Conservation (phyloP, 768 basidiomycete species). For the Plicaturopsis crispa region DNA sequence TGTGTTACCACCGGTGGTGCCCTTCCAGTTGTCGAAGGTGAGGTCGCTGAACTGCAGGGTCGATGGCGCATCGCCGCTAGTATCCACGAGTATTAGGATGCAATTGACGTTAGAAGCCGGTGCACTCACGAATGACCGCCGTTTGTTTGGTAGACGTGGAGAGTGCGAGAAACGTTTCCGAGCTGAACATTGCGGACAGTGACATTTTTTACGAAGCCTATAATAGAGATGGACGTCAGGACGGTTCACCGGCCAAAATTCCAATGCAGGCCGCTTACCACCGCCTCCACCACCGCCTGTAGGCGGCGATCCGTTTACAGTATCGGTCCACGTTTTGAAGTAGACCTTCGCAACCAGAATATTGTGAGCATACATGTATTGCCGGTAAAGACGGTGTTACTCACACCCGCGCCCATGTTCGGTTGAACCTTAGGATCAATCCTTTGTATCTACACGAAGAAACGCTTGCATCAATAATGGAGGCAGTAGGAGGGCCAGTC, state of each 20-base stretch:
- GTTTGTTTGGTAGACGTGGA: conserved; percentile 48
- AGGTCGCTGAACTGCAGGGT: conserved; percentile 38
- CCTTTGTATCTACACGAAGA: conserved; percentile 30
- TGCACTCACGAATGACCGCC: conserved; percentile 31
- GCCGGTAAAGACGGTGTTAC: conserved; percentile 4
- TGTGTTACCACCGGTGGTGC: conserved; percentile 36
- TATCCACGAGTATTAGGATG: conserved; percentile 1
- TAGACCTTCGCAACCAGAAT: conserved; percentile 30
- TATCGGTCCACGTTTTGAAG: conserved; percentile 49
- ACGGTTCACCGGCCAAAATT: neutral
- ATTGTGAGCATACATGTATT: neutral
- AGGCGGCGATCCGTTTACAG: conserved; percentile 43
- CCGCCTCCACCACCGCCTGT: conserved; percentile 49
- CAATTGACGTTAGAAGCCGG: neutral
- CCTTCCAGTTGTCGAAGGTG: conserved; percentile 37
- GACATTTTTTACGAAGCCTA: conserved; percentile 40
- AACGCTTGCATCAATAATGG: neutral
- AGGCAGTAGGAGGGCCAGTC: neutral
- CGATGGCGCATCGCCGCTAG: conserved; percentile 43
- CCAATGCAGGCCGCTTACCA: conserved; percentile 20
- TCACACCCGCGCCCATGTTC: conserved; percentile 46
- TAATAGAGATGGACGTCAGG: neutral
- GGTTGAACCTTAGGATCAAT: conserved; percentile 43
- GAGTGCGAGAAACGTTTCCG: conserved; percentile 36
- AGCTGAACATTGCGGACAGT: conserved; percentile 33